Evolutionary conservation across 129 eudicot genomes (phyloP).

Genomic region (Lactuca sativa): DNA sequence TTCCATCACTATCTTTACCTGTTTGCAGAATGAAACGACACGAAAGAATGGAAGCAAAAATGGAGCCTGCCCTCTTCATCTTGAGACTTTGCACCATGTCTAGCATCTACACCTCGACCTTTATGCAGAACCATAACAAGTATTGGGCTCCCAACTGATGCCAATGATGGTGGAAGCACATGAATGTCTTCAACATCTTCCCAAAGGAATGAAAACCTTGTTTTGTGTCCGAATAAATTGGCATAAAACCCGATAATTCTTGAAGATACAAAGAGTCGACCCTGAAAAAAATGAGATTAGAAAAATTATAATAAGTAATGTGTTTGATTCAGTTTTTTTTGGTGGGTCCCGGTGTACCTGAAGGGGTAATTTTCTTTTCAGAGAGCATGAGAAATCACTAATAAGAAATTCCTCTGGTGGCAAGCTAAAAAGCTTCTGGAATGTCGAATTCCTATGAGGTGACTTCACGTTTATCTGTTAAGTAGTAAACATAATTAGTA

Average conservation of each 20-base stretch:
- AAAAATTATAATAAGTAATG: background rate
- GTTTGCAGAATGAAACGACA: conserved; percentile 75
- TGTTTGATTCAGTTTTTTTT: background rate
- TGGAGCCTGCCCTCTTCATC: conserved; percentile 81
- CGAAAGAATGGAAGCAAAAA: conserved; percentile 83
- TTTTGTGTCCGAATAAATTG: conserved; percentile 83
- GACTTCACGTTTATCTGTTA: conserved; percentile 79
- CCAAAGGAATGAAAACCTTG: conserved; percentile 79
- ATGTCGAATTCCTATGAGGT: conserved; percentile 79
- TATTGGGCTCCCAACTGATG: conserved; percentile 87
- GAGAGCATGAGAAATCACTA: conserved; percentile 82
- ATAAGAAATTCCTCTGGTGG: conserved; percentile 96
- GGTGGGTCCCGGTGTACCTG: conserved; percentile 49
- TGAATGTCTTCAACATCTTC: conserved; percentile 91
- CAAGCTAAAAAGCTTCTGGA: conserved; percentile 77
- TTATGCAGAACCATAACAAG: conserved; percentile 66
- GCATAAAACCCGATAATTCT: conserved; percentile 88
- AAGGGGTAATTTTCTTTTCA: conserved; percentile 76
- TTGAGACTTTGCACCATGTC: conserved; percentile 81
- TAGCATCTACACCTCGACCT: conserved; percentile 78
- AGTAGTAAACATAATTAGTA: conserved; percentile 17
- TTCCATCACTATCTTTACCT: conserved; percentile 38
- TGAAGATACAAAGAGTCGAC: conserved; percentile 83
- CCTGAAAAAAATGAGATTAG: conserved; percentile 46
- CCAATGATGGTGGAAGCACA: conserved; percentile 67